These are phyloP conservation scores for Ustulina deusta DNA, from an alignment of 2,329 filamentous ascomycete genomes.

Conservation along the genomic window DNA sequence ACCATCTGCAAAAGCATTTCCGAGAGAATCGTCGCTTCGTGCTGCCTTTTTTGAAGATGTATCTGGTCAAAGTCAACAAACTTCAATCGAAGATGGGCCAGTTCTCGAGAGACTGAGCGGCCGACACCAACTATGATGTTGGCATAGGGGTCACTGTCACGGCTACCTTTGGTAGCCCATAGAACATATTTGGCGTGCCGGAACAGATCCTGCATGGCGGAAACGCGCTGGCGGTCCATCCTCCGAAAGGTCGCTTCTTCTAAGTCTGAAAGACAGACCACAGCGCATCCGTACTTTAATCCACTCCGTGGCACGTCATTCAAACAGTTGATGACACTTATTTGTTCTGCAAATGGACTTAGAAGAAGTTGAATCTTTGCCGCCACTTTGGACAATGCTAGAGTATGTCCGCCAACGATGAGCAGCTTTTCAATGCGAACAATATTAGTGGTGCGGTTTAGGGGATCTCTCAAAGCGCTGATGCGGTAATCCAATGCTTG, in stretches of 20 bases:
- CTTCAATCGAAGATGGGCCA: slow-evolving; percentile 2
- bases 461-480: not conserved
- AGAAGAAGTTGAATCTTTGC: not conserved
- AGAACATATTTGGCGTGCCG: slow-evolving; percentile 1
- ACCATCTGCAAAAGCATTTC: slow-evolving; percentile 20
- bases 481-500: slow-evolving; percentile 8
- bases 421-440: not conserved
- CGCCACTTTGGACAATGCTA: not conserved
- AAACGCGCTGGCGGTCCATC: not conserved
- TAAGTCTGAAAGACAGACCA: slow-evolving; percentile 10
- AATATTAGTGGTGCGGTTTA: not conserved
- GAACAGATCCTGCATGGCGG: slow-evolving; percentile 4
- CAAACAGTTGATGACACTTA: not conserved
- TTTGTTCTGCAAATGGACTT: not conserved
- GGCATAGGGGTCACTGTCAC: slow-evolving; percentile 10
- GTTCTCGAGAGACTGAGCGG: not conserved
- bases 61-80: slow-evolving; percentile 7
- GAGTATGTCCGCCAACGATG: slow-evolving; percentile 5
- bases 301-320: not conserved
- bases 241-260: slow-evolving; percentile 13
- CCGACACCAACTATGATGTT: slow-evolving; percentile 20
- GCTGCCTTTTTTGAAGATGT: not conserved
- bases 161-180: slow-evolving; percentile 12
- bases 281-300: not conserved
- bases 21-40: not conserved